Conservation (phyloP, 192 early-diverging fungal genomes). For the Umbelopsis isabellina region DNA sequence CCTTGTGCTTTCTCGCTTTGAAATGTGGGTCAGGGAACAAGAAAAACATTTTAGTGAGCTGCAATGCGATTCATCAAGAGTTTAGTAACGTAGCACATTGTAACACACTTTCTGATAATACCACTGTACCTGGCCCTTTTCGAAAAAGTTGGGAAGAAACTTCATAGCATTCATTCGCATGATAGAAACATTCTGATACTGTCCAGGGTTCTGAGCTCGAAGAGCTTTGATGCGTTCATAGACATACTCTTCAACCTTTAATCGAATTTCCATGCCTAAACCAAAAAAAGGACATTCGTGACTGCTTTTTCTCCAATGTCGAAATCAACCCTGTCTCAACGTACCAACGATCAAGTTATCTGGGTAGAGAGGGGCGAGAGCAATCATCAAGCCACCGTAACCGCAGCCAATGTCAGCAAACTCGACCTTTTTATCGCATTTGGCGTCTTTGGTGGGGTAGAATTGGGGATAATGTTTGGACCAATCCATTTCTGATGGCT, state of each 20-base stretch:
- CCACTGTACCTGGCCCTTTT: constrained; percentile 78
- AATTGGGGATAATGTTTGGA: constrained; percentile 81
- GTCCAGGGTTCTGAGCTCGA: constrained; percentile 68
- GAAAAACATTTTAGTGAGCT: constrained; percentile 96
- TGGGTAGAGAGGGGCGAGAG: constrained; percentile 90
- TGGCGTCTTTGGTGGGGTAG: constrained; percentile 45
- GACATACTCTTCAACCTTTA: constrained; percentile 94
- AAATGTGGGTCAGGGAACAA: constrained; percentile 99
- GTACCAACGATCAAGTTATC: constrained; percentile 87
- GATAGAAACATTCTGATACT: constrained; percentile 96
- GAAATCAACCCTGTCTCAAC: neutral
- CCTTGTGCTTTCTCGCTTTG: constrained; percentile 98
- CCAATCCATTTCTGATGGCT: constrained; percentile 89
- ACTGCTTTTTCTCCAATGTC: neutral
- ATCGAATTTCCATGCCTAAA: constrained; percentile 95
- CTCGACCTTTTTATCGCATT: constrained; percentile 68
- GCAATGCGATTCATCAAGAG: neutral
- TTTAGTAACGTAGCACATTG: constrained; percentile 4
- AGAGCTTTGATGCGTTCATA: constrained; percentile 86
- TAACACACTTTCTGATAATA: neutral
- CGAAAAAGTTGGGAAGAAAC: constrained; percentile 97
- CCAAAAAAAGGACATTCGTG: neutral
- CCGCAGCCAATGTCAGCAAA: constrained; percentile 99
- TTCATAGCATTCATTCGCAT: constrained; percentile 99
- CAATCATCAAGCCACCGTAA: constrained; percentile 91